Evolutionary conservation across 1,284 basidiomycete species (phyloP), one percentile per base, ranked within the genome.

Genomic region (Porogramme epimiltina): DNA sequence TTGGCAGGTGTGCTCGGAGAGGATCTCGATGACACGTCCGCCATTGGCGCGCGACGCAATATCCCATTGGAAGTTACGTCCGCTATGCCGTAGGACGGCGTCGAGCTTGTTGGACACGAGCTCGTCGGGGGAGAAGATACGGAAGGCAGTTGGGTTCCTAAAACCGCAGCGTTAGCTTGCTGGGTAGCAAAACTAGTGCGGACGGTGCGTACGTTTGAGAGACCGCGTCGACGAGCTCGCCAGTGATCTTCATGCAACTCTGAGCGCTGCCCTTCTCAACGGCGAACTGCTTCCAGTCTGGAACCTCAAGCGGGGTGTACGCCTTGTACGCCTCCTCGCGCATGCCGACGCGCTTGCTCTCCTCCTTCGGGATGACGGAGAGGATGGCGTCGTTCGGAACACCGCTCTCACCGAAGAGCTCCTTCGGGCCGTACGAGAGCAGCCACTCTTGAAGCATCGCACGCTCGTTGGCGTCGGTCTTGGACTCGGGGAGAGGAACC

Each of bases 61-160:
- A 63, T 95, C 93, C 89, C 82, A 91, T 70, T 95, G 91, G 69
- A 94, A 87, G 71, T 92, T 86, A 47, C 92, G 81, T 1, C 79
- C 77, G 0, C 75, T 84, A 9, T 74, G 68, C 2, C 87, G 76
- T 42, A 94, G 79, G 4, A 89, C 83, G 3, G 82, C 88, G 63
- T 90, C 89, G 18, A 96, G 82, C 71, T 95, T 94, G 74, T 95
- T 95, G 28, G 88, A 91, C 8, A 86, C 84, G n/a, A 95, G 77
- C 62, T 93, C 91, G 63, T 96, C 93, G 0, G 93, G 93, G n/a
- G 88, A 92, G 75, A 95, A 95, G 55, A 95, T 89, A 47, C 93
- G 80, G 79, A 95, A 94, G 0, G 78, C 75, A 23, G 73, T 75
- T 1, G 86, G 85, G 67, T 95, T 95, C 54, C 84, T 85, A 58